Evolutionary conservation across 148 eudicot genomes (phyloP), one percentile per base, ranked within the genome.

Genomic region (Cornus kousa): DNA sequence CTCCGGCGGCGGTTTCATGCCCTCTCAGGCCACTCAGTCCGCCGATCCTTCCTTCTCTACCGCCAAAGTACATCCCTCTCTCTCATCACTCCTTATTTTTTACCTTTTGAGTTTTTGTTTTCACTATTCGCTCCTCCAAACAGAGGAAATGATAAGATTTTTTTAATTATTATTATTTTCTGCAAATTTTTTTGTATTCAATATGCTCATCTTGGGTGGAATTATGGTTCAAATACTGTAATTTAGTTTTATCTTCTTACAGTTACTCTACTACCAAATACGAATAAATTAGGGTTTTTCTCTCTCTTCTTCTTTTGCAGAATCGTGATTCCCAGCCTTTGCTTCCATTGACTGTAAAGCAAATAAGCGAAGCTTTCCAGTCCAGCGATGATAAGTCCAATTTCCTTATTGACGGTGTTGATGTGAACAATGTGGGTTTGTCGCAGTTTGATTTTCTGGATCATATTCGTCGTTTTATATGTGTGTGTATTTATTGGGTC

Each of bases 1-100:
- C 83, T 46, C 91, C 80, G 95, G 92, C 73, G 97, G 97, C 31
- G 98, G 98, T 16, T 94, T 94, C 82, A 88, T 92, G 91, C 92
- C 95, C 67, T 86, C 94, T 70, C 95, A 90, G 85, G 80, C 95
- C 12, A 90, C 97, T 75, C 97, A 93, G 75, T 60, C 88, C 74
- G 79, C 87, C 69, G 98, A 94, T 19, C 82, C 85, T 71, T 85
- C 89, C 32, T 76, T 74, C 72, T 62, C 94, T 55, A 78, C 89
- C 23, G 86, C 90, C 37, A 91, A 85, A 85, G 95, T 91, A 84
- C 19, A 33, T 19, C 71, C 16, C 43, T 70, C 20, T 13, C 2
- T 39, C 74, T 28, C 12, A 67, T 19, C 7, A 62, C 66, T 62
- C 66, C 23, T 62, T n/a, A n/a, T 2, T 12, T 16, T 11, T 53